These are phyloP conservation scores for Plantago major DNA, from an alignment of 257 asterid species.

Conservation along the genomic window DNA sequence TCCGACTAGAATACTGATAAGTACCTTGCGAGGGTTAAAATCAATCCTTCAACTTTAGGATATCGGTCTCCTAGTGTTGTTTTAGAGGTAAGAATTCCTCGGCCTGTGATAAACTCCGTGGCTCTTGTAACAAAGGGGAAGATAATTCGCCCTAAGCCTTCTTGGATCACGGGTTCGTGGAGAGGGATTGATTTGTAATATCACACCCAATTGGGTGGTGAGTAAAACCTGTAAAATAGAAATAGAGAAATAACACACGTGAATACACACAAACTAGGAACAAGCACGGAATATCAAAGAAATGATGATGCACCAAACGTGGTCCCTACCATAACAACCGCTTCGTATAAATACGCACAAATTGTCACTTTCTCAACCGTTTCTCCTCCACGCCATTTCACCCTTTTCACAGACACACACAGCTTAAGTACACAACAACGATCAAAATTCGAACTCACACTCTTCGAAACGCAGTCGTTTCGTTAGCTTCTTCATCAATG, in stretches of 20 bases:
- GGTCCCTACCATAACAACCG: constrained; percentile 40
- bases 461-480: background rate
- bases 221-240: too few relatives aligned
- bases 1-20: too few relatives aligned
- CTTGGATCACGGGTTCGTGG: too few relatives aligned
- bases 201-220: too few relatives aligned
- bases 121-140: too few relatives aligned
- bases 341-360: constrained; percentile 37
- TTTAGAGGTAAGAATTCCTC: too few relatives aligned
- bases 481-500: constrained; percentile 26
- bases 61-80: too few relatives aligned
- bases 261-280: constrained; percentile 8
- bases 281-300: background rate
- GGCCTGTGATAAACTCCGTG: too few relatives aligned
- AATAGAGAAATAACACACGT: constrained; percentile 15
- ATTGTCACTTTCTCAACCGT: constrained; percentile 38
- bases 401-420: constrained; percentile 21
- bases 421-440: background rate
- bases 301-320: background rate
- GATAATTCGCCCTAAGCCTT: too few relatives aligned
- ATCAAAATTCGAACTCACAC: constrained; percentile 1
- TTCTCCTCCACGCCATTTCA: constrained; percentile 20
- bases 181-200: too few relatives aligned
- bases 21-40: too few relatives aligned
- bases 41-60: too few relatives aligned